Percentiles rank a stretch among this genome's conserved stretches.
Conservation (phyloP, 148 eudicot genomes). For the Rhododendron vialii region DNA sequence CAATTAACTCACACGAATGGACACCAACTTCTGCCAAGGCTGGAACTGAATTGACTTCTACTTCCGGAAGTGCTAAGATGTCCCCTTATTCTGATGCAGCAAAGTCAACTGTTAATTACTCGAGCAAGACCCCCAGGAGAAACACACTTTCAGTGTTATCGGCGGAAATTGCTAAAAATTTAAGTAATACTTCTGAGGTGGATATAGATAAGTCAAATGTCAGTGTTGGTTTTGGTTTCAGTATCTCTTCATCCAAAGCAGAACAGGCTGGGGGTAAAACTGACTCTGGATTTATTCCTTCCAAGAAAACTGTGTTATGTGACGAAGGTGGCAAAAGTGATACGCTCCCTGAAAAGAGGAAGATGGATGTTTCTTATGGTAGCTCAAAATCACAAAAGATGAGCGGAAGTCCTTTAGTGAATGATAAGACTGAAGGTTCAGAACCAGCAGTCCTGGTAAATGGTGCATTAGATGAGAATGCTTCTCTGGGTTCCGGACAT, state of each 20-base stretch:
- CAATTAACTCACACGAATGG: neutral
- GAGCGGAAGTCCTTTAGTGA: slow-evolving; percentile 8
- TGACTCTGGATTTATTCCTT: slow-evolving; percentile 16
- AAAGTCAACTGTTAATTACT: slow-evolving; percentile 28
- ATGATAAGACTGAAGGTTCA: slow-evolving; percentile 21
- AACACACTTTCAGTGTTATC: slow-evolving; percentile 17
- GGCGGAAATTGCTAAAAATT: slow-evolving; percentile 17
- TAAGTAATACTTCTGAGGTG: slow-evolving; percentile 14
- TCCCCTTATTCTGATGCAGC: slow-evolving; percentile 24
- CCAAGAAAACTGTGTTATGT: neutral
- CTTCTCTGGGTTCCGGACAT: slow-evolving; percentile 10
- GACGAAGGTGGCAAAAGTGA: slow-evolving; percentile 22
- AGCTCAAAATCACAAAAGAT: slow-evolving; percentile 39
- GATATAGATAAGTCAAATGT: slow-evolving; percentile 10
- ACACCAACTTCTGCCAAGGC: slow-evolving; percentile 19
- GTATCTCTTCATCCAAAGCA: slow-evolving; percentile 15
- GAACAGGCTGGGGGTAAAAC: slow-evolving; percentile 18
- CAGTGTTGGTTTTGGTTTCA: slow-evolving; percentile 25
- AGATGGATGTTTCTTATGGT: slow-evolving; percentile 32
- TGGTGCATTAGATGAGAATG: slow-evolving; percentile 21
- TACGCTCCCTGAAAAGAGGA: slow-evolving; percentile 38
- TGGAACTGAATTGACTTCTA: slow-evolving; percentile 23
- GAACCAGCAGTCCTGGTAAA: slow-evolving; percentile 19
- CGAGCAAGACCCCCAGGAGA: slow-evolving; percentile 35
- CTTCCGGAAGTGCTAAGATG: slow-evolving; percentile 28